Conservation (phyloP, 257 asterid genomes). For the Eucommia ulmoides region DNA sequence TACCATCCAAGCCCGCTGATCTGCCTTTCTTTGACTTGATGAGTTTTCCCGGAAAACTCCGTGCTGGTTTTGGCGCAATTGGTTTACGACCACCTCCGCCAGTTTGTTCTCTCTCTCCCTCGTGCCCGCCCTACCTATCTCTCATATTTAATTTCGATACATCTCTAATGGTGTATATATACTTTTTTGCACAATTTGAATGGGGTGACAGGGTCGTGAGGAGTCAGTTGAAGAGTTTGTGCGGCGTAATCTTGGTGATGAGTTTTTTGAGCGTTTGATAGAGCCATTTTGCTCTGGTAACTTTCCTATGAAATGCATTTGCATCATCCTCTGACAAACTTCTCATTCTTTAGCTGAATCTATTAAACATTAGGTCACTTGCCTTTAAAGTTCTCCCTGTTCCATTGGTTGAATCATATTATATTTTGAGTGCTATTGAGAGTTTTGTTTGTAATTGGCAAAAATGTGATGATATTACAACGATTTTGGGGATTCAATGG, state of each 20-base stretch:
- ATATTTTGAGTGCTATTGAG: no score
- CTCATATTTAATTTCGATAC: not conserved
- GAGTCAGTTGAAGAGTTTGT: slow-evolving; percentile 96
- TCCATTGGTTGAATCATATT: not conserved
- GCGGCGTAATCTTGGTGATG: slow-evolving; percentile 84
- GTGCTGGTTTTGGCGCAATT: slow-evolving; percentile 94
- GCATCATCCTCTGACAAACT: not conserved
- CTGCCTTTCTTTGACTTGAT: slow-evolving; percentile 83
- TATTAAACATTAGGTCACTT: not conserved
- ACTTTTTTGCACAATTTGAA: not conserved
- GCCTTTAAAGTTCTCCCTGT: not conserved
- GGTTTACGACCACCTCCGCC: slow-evolving; percentile 93
- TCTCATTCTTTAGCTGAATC: not conserved
- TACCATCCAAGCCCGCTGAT: slow-evolving; percentile 58
- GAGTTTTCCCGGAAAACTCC: slow-evolving; percentile 74
- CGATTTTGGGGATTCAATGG: no score
- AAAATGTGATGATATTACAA: no score
- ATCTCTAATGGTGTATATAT: not conserved
- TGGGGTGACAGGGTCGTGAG: slow-evolving; percentile 79
- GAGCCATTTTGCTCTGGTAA: slow-evolving; percentile 98
- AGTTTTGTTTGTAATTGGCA: no score
- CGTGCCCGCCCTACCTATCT: no score
- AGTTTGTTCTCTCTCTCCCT: slow-evolving; percentile 38
- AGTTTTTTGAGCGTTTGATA: slow-evolving; percentile 91
- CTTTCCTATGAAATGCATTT: not conserved